A percentile compares a stretch with the other conserved stretches of the same genome.
phyloP scores from a whole-genome alignment of 2,329 filamentous ascomycete species.

The Pseudocercospora ulei region DNA sequence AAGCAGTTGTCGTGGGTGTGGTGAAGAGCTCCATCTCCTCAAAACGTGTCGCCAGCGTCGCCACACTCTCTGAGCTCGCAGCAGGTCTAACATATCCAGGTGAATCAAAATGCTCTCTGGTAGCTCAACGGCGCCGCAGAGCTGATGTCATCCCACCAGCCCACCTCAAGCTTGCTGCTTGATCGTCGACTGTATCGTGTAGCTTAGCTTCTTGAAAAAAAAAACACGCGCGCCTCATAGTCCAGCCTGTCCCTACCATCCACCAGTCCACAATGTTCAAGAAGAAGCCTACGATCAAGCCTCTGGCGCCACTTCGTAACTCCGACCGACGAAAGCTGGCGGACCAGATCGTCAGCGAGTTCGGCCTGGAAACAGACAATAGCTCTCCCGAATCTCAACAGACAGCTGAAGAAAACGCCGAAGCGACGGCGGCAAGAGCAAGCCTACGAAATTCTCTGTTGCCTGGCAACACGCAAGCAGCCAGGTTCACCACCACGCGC shows the following conservation, averaged over 20 bases:
- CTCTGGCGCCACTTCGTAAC: conserved; percentile 55
- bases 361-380: conserved; percentile 37
- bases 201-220: background rate
- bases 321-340: conserved; percentile 58
- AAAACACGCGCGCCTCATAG: background rate
- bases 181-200: background rate
- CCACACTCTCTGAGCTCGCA: conserved; percentile 14
- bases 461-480: conserved; percentile 54
- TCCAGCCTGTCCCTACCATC: conserved; percentile 8
- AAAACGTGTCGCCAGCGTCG: conserved; percentile 14
- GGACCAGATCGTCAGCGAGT: conserved; percentile 57
- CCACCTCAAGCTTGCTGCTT: background rate
- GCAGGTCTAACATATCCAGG: conserved; percentile 14
- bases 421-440: conserved; percentile 41
- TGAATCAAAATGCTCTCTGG: conserved; percentile 15
- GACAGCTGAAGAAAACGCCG: conserved; percentile 38
- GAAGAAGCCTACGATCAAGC: conserved; percentile 49
- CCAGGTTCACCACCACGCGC: conserved; percentile 55
- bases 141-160: background rate
- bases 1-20: conserved; percentile 11
- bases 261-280: conserved; percentile 31
- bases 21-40: conserved; percentile 10
- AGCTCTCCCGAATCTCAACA: conserved; percentile 28
- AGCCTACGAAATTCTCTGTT: conserved; percentile 51
- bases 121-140: conserved; percentile 13